These are phyloP conservation scores for Dendrobium chrysotoxum DNA, from an alignment of 106 monocot genomes.

Conservation along the genomic window DNA sequence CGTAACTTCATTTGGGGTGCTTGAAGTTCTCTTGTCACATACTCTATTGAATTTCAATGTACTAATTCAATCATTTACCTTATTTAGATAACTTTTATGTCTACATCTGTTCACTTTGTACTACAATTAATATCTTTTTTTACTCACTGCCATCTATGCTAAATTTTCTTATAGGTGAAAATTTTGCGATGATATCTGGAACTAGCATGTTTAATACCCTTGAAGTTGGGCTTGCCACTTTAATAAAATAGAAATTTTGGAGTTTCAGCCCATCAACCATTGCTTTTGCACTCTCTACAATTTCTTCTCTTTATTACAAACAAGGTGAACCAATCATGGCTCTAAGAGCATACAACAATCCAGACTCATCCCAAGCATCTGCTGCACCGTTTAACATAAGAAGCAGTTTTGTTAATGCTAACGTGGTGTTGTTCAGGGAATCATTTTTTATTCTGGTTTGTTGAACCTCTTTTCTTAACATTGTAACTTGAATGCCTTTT, in stretches of 20 bases:
- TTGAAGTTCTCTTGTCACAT: constrained; percentile 76
- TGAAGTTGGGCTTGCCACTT: constrained; percentile 82
- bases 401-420: constrained; percentile 89
- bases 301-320: constrained; percentile 56
- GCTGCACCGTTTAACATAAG: constrained; percentile 99
- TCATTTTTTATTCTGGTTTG: constrained; percentile 79
- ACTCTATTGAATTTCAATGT: constrained; percentile 87
- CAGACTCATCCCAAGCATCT: constrained; percentile 56
- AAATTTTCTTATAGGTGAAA: constrained; percentile 50
- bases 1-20: constrained; percentile 94
- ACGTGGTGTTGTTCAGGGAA: constrained; percentile 80
- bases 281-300: constrained; percentile 78
- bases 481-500: neutral
- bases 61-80: constrained; percentile 5
- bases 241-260: constrained; percentile 90
- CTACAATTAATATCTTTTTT: neutral
- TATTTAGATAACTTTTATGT: neutral
- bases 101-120: neutral
- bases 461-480: neutral
- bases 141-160: neutral
- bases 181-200: constrained; percentile 91
- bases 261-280: constrained; percentile 79
- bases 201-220: constrained; percentile 98
- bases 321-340: constrained; percentile 87
- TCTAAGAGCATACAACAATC: constrained; percentile 55